These are phyloP conservation scores for Tuber aestivum DNA, from an alignment of 495 filamentous ascomycete species.

Conservation along the genomic window DNA sequence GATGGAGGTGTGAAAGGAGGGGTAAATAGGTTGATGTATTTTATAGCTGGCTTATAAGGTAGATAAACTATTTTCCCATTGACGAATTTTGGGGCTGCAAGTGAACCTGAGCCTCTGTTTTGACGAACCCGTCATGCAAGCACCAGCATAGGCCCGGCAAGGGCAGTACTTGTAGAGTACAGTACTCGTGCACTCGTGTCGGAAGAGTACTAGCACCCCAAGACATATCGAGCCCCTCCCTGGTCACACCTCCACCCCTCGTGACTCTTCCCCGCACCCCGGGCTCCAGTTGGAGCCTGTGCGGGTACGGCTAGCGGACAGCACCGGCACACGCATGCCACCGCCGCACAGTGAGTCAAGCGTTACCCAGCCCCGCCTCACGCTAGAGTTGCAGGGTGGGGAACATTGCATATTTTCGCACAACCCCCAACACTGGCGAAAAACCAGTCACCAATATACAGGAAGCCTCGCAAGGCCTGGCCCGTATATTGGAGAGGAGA, in stretches of 20 bases:
- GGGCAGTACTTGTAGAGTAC: background rate
- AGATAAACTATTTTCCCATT: background rate
- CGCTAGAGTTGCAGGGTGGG: background rate
- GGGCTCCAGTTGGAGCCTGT: background rate
- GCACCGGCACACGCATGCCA: background rate
- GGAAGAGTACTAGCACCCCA: background rate
- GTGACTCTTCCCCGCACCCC: background rate
- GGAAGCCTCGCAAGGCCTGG: background rate
- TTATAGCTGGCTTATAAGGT: slow-evolving; percentile 3
- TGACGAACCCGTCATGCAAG: background rate
- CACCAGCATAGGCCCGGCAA: background rate
- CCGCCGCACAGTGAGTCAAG: background rate
- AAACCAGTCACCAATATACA: background rate
- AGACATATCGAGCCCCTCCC: too few species aligned
- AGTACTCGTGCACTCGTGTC: background rate
- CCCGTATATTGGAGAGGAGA: too few species aligned
- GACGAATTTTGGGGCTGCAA: background rate
- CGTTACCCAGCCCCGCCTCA: background rate
- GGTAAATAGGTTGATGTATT: slow-evolving; percentile 4
- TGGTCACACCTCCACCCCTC: background rate
- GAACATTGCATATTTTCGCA: background rate
- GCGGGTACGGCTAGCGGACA: too few species aligned
- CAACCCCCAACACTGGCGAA: background rate
- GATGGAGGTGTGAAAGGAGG: background rate
- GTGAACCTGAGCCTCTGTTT: background rate